Base-by-base conservation (phyloP, 768 basidiomycete species). In the Leucogyrophana mollusca region DNA sequence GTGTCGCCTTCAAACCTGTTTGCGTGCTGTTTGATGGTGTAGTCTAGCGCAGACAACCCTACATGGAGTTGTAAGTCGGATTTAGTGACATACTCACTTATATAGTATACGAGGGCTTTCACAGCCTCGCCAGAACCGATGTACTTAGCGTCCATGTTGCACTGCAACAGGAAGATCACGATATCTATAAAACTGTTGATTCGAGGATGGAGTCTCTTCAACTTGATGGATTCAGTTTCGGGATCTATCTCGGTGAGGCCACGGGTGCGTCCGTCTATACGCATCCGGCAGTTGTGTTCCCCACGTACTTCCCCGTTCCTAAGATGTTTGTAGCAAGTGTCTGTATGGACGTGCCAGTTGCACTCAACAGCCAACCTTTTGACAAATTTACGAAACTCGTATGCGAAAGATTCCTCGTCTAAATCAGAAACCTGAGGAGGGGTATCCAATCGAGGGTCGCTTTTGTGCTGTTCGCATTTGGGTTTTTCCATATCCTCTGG, bases 71-170 rank as follows among this genome's bases (percentile, higher is more conserved):
- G 47, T 1, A 67, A 16, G 1, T 43, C 24, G 2, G 47, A 16
- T 39, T 70, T 71, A 0, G 68, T 68, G n/a, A 70, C 64, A 41
- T 71, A 71, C 41, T 70, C 68, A 0, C 69, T 68, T 2, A 71
- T 51, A 34, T 71, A 71, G 43, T 60, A 16, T 69, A 27, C 0
- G 64, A 51, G 0, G 0, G 64, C 64, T 33, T 64, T 69, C 0
- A 64, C 65, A 3, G 59, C 57, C 13, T 53, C 49, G 1, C 69
- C 66, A 0, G 67, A 67, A 1, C 60, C 61, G n/a, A 70, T 61
- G 36, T 52, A 64, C 36, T 68, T 65, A 9, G 61, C 49, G 36
- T 68, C 61, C 41, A 51, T 46, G 16, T 64, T 60, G 27, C 49
- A 58, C 25, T 53, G 17, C 23, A 55, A 25, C 13, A 63, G 34